A percentile compares a stretch with the other conserved stretches of the same genome.
Evolutionary conservation across 169 alveolate genomes (phyloP).

Genomic region (Eimeria necatrix): DNA sequence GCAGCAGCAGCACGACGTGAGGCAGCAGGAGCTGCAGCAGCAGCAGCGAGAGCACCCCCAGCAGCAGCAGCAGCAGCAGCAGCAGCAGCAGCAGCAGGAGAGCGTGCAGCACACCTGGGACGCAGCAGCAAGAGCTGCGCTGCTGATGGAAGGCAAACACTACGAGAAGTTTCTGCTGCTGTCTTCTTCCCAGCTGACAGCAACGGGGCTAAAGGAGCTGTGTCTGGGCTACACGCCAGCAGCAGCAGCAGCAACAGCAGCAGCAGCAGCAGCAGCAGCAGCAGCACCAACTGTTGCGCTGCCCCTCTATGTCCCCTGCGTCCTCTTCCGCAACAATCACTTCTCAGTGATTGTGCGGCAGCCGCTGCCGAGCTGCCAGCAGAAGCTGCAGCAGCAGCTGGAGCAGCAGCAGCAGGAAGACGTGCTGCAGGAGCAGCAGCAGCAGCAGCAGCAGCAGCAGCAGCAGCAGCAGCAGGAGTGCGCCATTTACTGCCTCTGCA

Average conservation of each 20-base stretch:
- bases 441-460: neutral
- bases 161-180: neutral
- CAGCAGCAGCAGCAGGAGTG: neutral
- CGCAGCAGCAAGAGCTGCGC: constrained; percentile 9
- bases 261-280: neutral
- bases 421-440: neutral
- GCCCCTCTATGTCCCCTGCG: constrained; percentile 8
- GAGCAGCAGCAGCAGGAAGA: neutral
- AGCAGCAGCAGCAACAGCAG: constrained; percentile 48
- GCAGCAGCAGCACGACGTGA: constrained; percentile 2
- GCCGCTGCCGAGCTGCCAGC: neutral
- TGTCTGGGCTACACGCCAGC: constrained; percentile 16
- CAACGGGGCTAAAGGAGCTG: neutral
- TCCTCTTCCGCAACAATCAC: constrained; percentile 49
- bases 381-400: neutral
- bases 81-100: constrained; percentile 6
- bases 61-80: constrained; percentile 39
- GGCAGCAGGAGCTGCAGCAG: no score
- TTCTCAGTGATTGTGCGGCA: neutral
- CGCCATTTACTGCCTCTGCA: neutral
- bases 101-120: neutral
- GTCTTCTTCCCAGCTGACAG: neutral
- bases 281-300: neutral
- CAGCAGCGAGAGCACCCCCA: no score
- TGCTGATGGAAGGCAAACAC: neutral